Conservation (phyloP, 768 basidiomycete species). For the Tricholomella constricta region DNA sequence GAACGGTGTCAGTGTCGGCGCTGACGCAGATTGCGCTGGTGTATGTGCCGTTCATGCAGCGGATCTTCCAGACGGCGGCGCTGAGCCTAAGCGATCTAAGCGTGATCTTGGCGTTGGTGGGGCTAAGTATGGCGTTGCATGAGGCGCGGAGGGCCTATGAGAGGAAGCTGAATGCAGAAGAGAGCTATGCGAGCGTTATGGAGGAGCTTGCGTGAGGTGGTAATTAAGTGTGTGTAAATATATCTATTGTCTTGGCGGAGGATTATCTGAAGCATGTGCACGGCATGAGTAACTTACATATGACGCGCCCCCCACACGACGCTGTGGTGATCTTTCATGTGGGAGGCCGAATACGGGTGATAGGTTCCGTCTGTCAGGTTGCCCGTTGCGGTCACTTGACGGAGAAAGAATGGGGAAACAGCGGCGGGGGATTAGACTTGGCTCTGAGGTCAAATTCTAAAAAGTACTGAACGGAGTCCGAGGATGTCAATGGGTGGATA, state of each 20-base stretch:
- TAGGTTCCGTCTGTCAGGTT: not conserved
- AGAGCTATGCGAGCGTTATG: slow-evolving; percentile 49
- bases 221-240: not conserved
- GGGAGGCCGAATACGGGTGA: slow-evolving; percentile 1
- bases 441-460: no score
- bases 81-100: slow-evolving; percentile 67
- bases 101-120: slow-evolving; percentile 69
- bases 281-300: no score
- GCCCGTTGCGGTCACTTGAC: slow-evolving; percentile 12
- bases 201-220: slow-evolving; percentile 58
- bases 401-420: slow-evolving; percentile 10
- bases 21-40: slow-evolving; percentile 82
- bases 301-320: not conserved
- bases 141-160: slow-evolving; percentile 82
- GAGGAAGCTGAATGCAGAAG: slow-evolving; percentile 55
- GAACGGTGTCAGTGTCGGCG: slow-evolving; percentile 86
- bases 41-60: slow-evolving; percentile 90
- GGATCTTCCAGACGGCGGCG: slow-evolving; percentile 91
- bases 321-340: slow-evolving; percentile 1
- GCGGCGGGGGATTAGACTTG: not conserved
- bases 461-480: slow-evolving; percentile 3
- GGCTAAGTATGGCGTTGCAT: slow-evolving; percentile 66
- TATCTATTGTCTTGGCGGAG: slow-evolving; percentile 8
- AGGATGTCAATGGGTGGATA: not conserved
- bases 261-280: no score